phyloP scores from a whole-genome alignment of 768 basidiomycete species.

The Clavulina sp. region DNA sequence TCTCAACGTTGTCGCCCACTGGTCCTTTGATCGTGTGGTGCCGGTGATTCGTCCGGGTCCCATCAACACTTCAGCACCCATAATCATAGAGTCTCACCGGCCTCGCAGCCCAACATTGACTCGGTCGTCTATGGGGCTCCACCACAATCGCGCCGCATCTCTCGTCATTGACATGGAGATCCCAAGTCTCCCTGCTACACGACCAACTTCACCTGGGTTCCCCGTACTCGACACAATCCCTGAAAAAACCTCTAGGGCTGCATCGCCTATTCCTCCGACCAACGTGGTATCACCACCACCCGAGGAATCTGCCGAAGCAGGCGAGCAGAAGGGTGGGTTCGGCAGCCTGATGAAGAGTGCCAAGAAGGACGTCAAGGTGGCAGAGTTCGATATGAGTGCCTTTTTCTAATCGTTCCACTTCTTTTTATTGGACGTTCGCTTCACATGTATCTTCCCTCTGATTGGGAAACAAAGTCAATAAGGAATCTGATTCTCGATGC shows the following conservation, averaged over 20 bases:
- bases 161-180: slow-evolving; percentile 87
- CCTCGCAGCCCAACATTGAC: neutral
- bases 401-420: slow-evolving; percentile 52
- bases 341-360: slow-evolving; percentile 83
- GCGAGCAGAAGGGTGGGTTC: slow-evolving; percentile 25
- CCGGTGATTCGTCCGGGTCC: neutral
- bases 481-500: too few species aligned
- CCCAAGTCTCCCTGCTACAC: slow-evolving; percentile 38
- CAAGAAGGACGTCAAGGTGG: slow-evolving; percentile 68
- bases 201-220: slow-evolving; percentile 29
- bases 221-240: too few species aligned
- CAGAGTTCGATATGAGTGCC: slow-evolving; percentile 74
- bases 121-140: slow-evolving; percentile 10
- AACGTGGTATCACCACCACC: neutral
- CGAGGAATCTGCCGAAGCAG: neutral
- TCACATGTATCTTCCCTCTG: too few species aligned
- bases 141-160: slow-evolving; percentile 45
- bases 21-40: slow-evolving; percentile 59
- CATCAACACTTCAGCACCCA: neutral
- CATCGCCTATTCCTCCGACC: neutral
- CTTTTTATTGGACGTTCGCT: too few species aligned
- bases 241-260: too few species aligned
- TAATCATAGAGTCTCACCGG: neutral
- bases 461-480: too few species aligned
- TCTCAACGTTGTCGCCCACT: slow-evolving; percentile 71